Evolutionary conservation across 2,329 filamentous ascomycete genomes (phyloP).

Genomic region (Phaeosphaeriaceae sp.): DNA sequence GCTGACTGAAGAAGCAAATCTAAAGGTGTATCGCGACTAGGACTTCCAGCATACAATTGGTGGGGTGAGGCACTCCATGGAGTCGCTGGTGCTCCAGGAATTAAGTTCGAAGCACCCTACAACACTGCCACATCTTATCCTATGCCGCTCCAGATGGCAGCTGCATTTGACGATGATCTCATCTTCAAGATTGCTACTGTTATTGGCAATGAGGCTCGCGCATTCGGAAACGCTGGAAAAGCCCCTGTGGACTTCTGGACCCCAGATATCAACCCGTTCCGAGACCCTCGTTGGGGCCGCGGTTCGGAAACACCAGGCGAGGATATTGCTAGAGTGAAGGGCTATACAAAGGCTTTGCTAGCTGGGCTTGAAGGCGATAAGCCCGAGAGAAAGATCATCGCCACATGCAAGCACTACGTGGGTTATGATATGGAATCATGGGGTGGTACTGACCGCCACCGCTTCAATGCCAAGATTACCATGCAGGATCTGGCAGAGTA

Average conservation of each 20-base stretch:
- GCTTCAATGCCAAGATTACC: slow-evolving; percentile 63
- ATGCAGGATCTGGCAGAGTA: slow-evolving; percentile 71
- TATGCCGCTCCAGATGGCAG: slow-evolving; percentile 66
- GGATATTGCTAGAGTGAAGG: slow-evolving; percentile 58
- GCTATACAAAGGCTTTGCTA: slow-evolving; percentile 50
- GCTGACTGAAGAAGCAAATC: slow-evolving; percentile 55
- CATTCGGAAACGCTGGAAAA: slow-evolving; percentile 66
- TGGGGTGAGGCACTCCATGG: slow-evolving; percentile 69
- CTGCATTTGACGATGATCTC: slow-evolving; percentile 68
- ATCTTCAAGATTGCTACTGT: slow-evolving; percentile 63
- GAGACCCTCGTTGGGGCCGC: slow-evolving; percentile 68
- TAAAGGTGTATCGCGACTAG: slow-evolving; percentile 61
- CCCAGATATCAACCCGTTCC: slow-evolving; percentile 71
- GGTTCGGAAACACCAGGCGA: slow-evolving; percentile 65
- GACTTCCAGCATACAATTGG: slow-evolving; percentile 60
- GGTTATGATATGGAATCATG: slow-evolving; percentile 37
- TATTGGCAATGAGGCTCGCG: slow-evolving; percentile 66
- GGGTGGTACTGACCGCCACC: slow-evolving; percentile 46
- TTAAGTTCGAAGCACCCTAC: slow-evolving; percentile 62
- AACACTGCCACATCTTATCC: slow-evolving; percentile 70
- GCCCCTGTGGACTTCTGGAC: slow-evolving; percentile 66
- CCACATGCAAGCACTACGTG: slow-evolving; percentile 56
- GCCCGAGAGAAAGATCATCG: slow-evolving; percentile 45
- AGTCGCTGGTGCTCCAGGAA: slow-evolving; percentile 61
- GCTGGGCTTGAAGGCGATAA: slow-evolving; percentile 20